Evolutionary conservation across 352 stramenopile species (phyloP), one percentile per base, ranked within the genome.

Genomic region (Pythium angustatum): DNA sequence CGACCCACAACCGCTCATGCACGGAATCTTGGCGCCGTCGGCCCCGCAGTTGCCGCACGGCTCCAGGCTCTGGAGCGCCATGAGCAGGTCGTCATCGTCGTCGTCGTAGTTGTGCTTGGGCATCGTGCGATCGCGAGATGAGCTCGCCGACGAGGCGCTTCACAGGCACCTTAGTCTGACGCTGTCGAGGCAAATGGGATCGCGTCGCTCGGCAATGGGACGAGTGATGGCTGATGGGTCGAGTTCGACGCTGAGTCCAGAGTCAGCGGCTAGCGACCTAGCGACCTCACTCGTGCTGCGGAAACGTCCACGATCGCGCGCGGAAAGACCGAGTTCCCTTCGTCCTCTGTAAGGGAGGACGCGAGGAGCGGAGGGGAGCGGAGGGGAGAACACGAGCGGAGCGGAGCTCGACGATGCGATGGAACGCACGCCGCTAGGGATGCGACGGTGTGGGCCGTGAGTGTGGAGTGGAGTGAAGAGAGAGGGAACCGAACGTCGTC

Each of bases 1-100:
- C 55, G 93, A 84, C 12, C 77, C 77, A 47, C 86, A 95, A 43
- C 86, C 86, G 62, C 84, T 93, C 86, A 93, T 93, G 56, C 86
- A 95, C 45, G 86, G 86, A 53, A 93, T 90, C 68, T 90, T 93
- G 58, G 86, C 86, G 47, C 86, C 86, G 17, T 91, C 79, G 3
- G 76, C 78, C 28, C 86, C 86, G 48, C 86, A 95, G 64, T 95
- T 95, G 21, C 78, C 86, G 53, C 86, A 95, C 11, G 86, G 86
- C 75, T 95, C 86, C 78, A 89, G 93, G 66, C 76, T 92, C 73
- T 91, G 83, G 36, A 95, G 73, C 64, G 86, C 86, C 82, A 91
- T 84, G 44, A 95, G 70, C 59, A 95, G 70, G 58, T 92, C 84
- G 72, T 95, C 86, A 57, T 95, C 86, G 47, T 94, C 84, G 64